Base-by-base conservation (phyloP, 192 early-diverging fungal genomes). In the Backusella westeae region DNA sequence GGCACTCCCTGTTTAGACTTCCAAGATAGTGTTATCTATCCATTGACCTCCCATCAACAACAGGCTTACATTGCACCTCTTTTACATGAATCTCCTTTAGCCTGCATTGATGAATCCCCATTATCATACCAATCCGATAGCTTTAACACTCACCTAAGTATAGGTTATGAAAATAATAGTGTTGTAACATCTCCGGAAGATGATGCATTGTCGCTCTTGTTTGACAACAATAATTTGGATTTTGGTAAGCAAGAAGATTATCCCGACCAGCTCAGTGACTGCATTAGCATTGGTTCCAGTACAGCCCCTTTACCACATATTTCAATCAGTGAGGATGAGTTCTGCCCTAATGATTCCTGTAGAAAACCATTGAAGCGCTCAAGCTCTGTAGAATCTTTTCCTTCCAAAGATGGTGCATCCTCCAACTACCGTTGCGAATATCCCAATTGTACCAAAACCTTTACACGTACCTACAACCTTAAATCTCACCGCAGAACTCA, bases 381-480 rank as follows among this genome's bases (percentile, higher is more conserved):
- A 14, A 63, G 56, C 29, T 63, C 56, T 3, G 56, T 63, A 29
- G 56, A 63, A 32, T 63, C 23, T 1, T 63, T 63, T 29, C 4
- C 21, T 63, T 29, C 56, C 29, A 63, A 29, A 63, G 56, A 63
- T 63, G 56, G 56, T 29, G 23, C 56, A 12, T 63, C 56, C 23
- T 71, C 70, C 10, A 46, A 46, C 17, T 71, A 46, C 21, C 44
- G 17, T 6, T 80, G 79, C 34, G 75, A 80, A 15, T 80, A 65
- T 46, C 34, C 49, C 15, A 79, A 79, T 19, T 88, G 87, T 73
- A 78, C 78, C 44, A 88, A 88, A 69, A 82, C 85, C 0, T 91
- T 90, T 69, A 93, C 90, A 15, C 82, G 91, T 1, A 88, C 90
- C 4, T 93, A 91, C 78, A 93, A 93, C 70, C 77, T 93, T 46